Evolutionary conservation across 2,329 filamentous ascomycete genomes (phyloP).

Genomic region (Claviceps cyperi): DNA sequence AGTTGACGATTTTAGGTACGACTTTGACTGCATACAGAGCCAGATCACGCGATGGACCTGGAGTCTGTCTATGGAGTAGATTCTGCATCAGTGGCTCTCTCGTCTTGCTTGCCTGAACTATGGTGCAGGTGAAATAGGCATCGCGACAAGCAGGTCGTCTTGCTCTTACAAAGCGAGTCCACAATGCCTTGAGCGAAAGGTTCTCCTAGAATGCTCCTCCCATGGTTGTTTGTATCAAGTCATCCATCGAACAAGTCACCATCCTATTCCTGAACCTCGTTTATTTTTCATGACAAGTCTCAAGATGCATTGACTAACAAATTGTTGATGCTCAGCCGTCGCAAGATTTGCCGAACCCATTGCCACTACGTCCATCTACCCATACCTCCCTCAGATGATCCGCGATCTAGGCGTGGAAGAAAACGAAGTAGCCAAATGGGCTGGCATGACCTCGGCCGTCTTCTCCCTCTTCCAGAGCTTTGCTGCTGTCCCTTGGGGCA

Average conservation of each 20-base stretch:
- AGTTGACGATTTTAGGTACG: slow-evolving; percentile 66
- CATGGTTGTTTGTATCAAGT: not conserved
- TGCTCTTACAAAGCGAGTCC: too few species aligned
- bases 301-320: not conserved
- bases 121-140: not conserved
- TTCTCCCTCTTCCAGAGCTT: slow-evolving; percentile 60
- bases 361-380: slow-evolving; percentile 57
- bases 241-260: not conserved
- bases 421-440: slow-evolving; percentile 65
- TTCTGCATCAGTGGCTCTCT: not conserved
- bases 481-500: slow-evolving; percentile 63
- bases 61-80: not conserved
- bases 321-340: slow-evolving; percentile 37
- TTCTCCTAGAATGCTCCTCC: not conserved
- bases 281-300: too few species aligned
- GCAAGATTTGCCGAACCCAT: slow-evolving; percentile 67
- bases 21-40: not conserved
- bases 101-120: not conserved
- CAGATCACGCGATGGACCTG: not conserved
- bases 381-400: slow-evolving; percentile 68
- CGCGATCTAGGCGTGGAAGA: slow-evolving; percentile 58
- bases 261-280: not conserved
- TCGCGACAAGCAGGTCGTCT: not conserved
- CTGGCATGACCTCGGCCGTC: slow-evolving; percentile 56
- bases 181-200: not conserved